These are phyloP conservation scores for Artemisia annua DNA, from an alignment of 129 eudicot genomes.

Conservation along the genomic window DNA sequence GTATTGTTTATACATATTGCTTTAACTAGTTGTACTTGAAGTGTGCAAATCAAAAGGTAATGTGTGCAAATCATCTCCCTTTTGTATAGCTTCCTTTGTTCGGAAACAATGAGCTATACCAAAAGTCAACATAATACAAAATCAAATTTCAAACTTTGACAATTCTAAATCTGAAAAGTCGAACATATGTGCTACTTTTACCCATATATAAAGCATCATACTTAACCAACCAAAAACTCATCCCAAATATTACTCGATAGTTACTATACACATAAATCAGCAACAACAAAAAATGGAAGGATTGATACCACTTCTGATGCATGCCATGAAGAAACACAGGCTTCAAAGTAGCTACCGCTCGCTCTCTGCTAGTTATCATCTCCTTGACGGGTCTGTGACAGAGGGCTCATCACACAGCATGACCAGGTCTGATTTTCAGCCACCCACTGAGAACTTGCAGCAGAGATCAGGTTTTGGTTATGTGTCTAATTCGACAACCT, in stretches of 20 bases:
- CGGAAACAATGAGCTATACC: no score
- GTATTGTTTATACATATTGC: no score
- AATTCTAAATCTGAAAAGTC: conserved; percentile 10
- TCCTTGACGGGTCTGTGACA: conserved; percentile 5
- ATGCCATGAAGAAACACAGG: conserved; percentile 36
- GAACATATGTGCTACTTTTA: conserved; percentile 11
- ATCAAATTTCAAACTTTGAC: conserved; percentile 14
- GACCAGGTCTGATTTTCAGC: conserved; percentile 33
- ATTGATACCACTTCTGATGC: conserved; percentile 38
- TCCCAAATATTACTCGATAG: not conserved
- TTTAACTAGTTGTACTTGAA: no score
- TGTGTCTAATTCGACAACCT: conserved; percentile 1
- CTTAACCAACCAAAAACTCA: conserved; percentile 9
- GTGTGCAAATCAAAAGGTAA: no score
- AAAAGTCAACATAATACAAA: not conserved
- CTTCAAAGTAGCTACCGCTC: conserved; percentile 38
- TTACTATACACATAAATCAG: not conserved
- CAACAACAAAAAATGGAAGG: conserved; percentile 29
- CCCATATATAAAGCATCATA: not conserved
- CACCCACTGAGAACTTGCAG: conserved; percentile 21
- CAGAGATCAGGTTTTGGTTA: conserved; percentile 16
- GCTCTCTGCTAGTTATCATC: conserved; percentile 29
- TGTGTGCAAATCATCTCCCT: no score
- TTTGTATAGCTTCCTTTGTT: no score
- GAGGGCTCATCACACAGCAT: conserved; percentile 42